Percentiles rank a stretch among this genome's conserved stretches.
Conservation (phyloP, 257 asterid genomes). For the Solanum bulbocastanum region DNA sequence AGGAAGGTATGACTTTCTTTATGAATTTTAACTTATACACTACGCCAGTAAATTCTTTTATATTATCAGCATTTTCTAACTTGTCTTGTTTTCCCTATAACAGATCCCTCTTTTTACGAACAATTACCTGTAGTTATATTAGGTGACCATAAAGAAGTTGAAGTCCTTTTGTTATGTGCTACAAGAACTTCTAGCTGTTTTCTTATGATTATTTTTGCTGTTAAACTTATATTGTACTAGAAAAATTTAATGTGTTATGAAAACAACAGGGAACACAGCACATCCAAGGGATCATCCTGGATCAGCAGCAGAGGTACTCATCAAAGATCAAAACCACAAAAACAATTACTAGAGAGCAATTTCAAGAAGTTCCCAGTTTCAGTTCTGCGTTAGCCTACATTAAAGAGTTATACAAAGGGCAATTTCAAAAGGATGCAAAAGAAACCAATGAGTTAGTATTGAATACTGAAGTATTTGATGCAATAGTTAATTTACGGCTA, state of each 20-base stretch:
- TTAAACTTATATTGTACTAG: background rate
- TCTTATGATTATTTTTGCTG: background rate
- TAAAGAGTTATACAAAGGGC: conserved; percentile 6
- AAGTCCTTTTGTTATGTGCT: background rate
- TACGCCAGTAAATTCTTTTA: background rate
- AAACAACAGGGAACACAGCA: conserved; percentile 13
- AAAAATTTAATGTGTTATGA: background rate
- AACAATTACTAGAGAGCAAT: conserved; percentile 4
- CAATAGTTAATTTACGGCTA: conserved; percentile 18
- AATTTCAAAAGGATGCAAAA: background rate
- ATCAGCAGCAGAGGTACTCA: conserved; percentile 1
- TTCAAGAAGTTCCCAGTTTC: conserved; percentile 1
- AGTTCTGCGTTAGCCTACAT: conserved; percentile 7
- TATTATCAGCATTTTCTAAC: background rate
- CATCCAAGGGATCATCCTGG: conserved; percentile 17
- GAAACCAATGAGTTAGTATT: conserved; percentile 2
- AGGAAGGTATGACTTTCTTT: conserved; percentile 10
- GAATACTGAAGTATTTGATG: conserved; percentile 3
- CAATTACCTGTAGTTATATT: background rate
- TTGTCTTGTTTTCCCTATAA: background rate
- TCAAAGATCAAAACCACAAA: background rate
- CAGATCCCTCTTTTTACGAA: background rate
- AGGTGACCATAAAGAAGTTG: background rate
- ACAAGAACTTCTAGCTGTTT: background rate
- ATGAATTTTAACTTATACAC: background rate